Evolutionary conservation across 495 filamentous ascomycete genomes (phyloP).

Genomic region (Neurospora sublineolata): DNA sequence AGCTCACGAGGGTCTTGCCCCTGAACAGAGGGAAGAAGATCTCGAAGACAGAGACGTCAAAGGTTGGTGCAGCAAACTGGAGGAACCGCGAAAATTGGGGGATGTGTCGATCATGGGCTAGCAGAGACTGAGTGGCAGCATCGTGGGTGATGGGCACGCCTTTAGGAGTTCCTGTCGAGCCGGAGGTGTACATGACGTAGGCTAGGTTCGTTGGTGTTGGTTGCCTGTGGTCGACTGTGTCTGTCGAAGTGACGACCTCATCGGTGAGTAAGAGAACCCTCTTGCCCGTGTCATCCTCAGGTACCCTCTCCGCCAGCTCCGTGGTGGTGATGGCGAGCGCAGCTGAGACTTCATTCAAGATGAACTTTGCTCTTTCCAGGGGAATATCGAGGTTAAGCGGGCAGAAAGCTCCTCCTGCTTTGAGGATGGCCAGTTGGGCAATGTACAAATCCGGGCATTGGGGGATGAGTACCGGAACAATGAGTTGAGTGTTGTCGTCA

Average conservation of each 20-base stretch:
- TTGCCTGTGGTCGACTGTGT: background rate
- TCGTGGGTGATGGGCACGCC: conserved; percentile 69
- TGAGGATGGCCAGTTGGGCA: conserved; percentile 58
- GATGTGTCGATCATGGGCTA: conserved; percentile 66
- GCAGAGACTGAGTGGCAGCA: conserved; percentile 62
- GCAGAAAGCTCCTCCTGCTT: conserved; percentile 70
- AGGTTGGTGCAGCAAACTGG: conserved; percentile 78
- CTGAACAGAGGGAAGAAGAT: conserved; percentile 73
- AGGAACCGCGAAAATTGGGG: conserved; percentile 64
- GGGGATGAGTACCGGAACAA: conserved; percentile 63
- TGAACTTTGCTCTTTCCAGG: conserved; percentile 58
- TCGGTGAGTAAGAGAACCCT: conserved; percentile 20
- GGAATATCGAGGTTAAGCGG: conserved; percentile 65
- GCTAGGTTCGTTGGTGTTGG: conserved; percentile 42
- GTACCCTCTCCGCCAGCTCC: conserved; percentile 23
- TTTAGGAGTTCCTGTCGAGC: conserved; percentile 81
- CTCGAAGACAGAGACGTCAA: conserved; percentile 83
- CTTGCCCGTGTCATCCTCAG: conserved; percentile 6
- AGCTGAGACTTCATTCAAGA: conserved; percentile 54
- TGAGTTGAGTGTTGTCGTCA: conserved; percentile 14
- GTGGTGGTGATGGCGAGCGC: conserved; percentile 40
- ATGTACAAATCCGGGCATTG: conserved; percentile 65
- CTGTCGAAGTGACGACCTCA: background rate
- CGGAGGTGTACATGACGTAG: conserved; percentile 87
- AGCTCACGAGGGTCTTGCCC: conserved; percentile 58